Evolutionary conservation across 805 yeast species (phyloP).

Genomic region (Vanderwaltozyma yarrowii): DNA sequence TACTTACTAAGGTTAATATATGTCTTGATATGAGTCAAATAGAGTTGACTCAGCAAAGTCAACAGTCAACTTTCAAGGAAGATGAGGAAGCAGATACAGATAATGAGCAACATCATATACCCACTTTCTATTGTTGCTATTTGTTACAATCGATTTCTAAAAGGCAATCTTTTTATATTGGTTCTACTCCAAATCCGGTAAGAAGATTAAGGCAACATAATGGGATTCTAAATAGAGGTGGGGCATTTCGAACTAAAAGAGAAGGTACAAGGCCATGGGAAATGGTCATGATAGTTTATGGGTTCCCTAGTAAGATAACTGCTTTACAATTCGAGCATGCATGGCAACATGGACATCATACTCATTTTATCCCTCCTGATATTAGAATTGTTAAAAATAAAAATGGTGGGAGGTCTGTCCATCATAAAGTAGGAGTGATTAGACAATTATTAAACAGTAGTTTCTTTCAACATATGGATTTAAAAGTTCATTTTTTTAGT

Average conservation of each 20-base stretch:
- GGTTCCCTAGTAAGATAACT: constrained; percentile 57
- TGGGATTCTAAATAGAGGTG: constrained; percentile 52
- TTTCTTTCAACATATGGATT: constrained; percentile 37
- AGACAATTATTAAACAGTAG: constrained; percentile 34
- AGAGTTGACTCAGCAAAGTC: too few relatives aligned
- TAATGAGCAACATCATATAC: constrained; percentile 4
- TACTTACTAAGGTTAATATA: too few relatives aligned
- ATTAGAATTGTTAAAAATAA: constrained; percentile 32
- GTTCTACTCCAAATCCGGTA: constrained; percentile 72
- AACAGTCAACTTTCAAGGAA: too few relatives aligned
- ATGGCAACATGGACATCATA: constrained; percentile 62
- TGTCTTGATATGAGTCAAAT: too few relatives aligned
- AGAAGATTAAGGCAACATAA: constrained; percentile 69
- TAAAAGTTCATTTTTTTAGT: constrained; percentile 39
- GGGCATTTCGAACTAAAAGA: constrained; percentile 58
- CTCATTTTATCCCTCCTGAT: constrained; percentile 43
- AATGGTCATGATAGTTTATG: constrained; percentile 51
- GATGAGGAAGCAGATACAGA: neutral
- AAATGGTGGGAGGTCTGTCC: constrained; percentile 33
- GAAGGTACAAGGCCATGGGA: constrained; percentile 64
- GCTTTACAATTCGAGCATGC: constrained; percentile 83
- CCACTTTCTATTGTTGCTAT: constrained; percentile 58
- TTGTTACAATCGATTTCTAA: constrained; percentile 50
- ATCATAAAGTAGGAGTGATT: constrained; percentile 39
- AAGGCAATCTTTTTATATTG: constrained; percentile 57